A percentile compares a stretch with the other conserved stretches of the same genome.
phyloP scores from a whole-genome alignment of 2,329 filamentous ascomycete species.

The Whalleya microplaca region DNA sequence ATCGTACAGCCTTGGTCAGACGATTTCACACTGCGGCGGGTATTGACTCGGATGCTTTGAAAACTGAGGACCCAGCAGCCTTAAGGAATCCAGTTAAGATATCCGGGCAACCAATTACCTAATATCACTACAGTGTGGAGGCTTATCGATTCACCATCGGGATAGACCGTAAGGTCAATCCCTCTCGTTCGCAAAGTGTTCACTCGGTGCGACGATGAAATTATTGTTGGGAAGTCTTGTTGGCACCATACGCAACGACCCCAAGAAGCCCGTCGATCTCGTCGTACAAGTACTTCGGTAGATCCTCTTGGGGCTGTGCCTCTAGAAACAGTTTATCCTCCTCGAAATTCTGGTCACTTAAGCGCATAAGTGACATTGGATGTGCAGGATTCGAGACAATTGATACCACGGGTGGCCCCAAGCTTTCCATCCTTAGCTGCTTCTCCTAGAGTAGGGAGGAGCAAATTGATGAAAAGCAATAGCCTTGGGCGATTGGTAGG shows the following conservation, averaged over 20 bases:
- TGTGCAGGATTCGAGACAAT: slow-evolving; percentile 19
- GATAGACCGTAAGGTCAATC: slow-evolving; percentile 25
- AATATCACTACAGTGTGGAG: slow-evolving; percentile 12
- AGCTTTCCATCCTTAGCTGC: slow-evolving; percentile 8
- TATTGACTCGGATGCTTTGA: slow-evolving; percentile 8
- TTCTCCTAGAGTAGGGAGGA: slow-evolving; percentile 38
- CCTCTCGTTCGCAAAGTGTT: slow-evolving; percentile 16
- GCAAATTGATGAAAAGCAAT: slow-evolving; percentile 45
- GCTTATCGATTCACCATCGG: slow-evolving; percentile 24
- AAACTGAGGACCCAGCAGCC: slow-evolving; percentile 9
- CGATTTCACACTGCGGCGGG: slow-evolving; percentile 19
- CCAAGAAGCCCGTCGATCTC: slow-evolving; percentile 22
- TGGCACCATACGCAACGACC: slow-evolving; percentile 22
- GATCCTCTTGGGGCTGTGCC: slow-evolving; percentile 18
- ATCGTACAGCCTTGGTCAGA: slow-evolving; percentile 27
- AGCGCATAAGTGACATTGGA: slow-evolving; percentile 35
- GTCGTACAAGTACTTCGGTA: slow-evolving; percentile 13
- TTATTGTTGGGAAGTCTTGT: slow-evolving; percentile 16
- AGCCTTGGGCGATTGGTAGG: slow-evolving; percentile 44
- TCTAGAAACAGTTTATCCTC: slow-evolving; percentile 13
- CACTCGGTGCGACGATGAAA: slow-evolving; percentile 19
- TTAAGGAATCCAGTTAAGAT: slow-evolving; percentile 18
- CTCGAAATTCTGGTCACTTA: slow-evolving; percentile 39
- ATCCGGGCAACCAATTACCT: slow-evolving; percentile 19
- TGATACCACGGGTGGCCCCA: slow-evolving; percentile 18